A percentile compares a stretch with the other conserved stretches of the same genome.
These are phyloP conservation scores for Ophiognomonia clavigignenti-juglandacearum DNA, from an alignment of 2,329 filamentous ascomycete species.

Conservation along the genomic window DNA sequence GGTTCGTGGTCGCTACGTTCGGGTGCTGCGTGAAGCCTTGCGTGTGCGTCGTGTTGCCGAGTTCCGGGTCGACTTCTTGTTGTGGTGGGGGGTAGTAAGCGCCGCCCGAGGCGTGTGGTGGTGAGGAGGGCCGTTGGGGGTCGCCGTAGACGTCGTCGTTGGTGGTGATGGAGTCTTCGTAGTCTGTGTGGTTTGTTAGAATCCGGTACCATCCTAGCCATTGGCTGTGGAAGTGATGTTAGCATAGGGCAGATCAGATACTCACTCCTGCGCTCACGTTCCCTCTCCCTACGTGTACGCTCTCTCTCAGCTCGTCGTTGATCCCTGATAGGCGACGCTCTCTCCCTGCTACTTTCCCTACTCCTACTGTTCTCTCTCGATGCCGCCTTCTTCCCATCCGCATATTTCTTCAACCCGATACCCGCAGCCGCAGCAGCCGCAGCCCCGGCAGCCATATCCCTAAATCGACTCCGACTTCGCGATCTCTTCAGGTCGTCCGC, in stretches of 20 bases:
- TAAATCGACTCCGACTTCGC: constrained; percentile 49
- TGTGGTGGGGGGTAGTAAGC: constrained; percentile 41
- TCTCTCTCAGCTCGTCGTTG: constrained; percentile 21
- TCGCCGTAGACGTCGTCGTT: constrained; percentile 27
- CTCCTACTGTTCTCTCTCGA: constrained; percentile 29
- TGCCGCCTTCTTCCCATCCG: constrained; percentile 32
- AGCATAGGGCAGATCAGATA: constrained; percentile 4
- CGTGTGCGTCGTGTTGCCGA: constrained; percentile 8
- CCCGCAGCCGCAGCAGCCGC: constrained; percentile 56
- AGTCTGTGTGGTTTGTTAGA: constrained; percentile 23
- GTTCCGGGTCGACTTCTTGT: background rate
- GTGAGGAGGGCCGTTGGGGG: constrained; percentile 35
- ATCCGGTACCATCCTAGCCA: too few species aligned
- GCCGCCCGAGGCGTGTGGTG: constrained; percentile 47
- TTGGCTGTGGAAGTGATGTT: too few species aligned
- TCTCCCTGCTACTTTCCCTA: constrained; percentile 27
- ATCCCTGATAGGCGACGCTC: constrained; percentile 28
- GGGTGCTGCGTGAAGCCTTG: constrained; percentile 33
- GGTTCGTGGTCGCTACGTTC: constrained; percentile 28
- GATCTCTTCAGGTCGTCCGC: constrained; percentile 37
- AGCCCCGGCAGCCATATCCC: constrained; percentile 51
- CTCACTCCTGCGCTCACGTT: constrained; percentile 32
- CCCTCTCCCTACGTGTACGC: constrained; percentile 28
- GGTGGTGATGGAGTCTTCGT: constrained; percentile 29
- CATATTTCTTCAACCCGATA: constrained; percentile 57